A percentile compares a stretch with the other conserved stretches of the same genome.
These are phyloP conservation scores for Leccinum arenicola DNA, from an alignment of 768 basidiomycete genomes.

Conservation along the genomic window DNA sequence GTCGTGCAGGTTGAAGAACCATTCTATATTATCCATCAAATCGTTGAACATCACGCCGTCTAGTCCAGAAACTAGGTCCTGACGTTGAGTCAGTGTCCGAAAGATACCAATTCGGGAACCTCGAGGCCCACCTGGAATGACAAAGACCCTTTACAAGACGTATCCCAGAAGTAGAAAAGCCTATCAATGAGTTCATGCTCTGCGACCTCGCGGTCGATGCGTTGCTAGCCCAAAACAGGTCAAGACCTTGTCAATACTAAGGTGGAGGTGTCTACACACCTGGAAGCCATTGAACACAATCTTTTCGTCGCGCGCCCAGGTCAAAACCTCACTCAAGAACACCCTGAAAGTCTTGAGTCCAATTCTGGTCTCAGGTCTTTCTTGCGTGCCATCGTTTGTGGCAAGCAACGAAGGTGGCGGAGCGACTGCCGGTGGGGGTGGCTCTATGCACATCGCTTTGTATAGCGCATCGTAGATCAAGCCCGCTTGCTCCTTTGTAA, in stretches of 20 bases:
- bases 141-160: slow-evolving; percentile 71
- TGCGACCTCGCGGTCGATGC: slow-evolving; percentile 84
- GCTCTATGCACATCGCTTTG: slow-evolving; percentile 75
- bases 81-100: slow-evolving; percentile 9
- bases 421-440: slow-evolving; percentile 56
- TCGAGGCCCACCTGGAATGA: slow-evolving; percentile 71
- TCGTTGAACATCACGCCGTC: slow-evolving; percentile 95
- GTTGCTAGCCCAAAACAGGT: slow-evolving; percentile 50
- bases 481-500: slow-evolving; percentile 84
- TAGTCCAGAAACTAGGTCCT: slow-evolving; percentile 89
- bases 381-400: slow-evolving; percentile 57
- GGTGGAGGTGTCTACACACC: slow-evolving; percentile 36
- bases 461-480: slow-evolving; percentile 92
- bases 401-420: slow-evolving; percentile 51
- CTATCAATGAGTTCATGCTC: slow-evolving; percentile 96
- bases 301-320: slow-evolving; percentile 94
- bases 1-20: slow-evolving; percentile 96
- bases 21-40: slow-evolving; percentile 97
- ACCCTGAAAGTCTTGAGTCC: slow-evolving; percentile 80
- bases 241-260: slow-evolving; percentile 2
- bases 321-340: slow-evolving; percentile 89
- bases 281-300: slow-evolving; percentile 91
- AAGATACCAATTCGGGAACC: neutral
- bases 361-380: slow-evolving; percentile 88
- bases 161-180: slow-evolving; percentile 95